Percentiles rank a stretch among this genome's conserved stretches.
Conservation (phyloP, 106 monocot genomes). For the Dioscorea alata region DNA sequence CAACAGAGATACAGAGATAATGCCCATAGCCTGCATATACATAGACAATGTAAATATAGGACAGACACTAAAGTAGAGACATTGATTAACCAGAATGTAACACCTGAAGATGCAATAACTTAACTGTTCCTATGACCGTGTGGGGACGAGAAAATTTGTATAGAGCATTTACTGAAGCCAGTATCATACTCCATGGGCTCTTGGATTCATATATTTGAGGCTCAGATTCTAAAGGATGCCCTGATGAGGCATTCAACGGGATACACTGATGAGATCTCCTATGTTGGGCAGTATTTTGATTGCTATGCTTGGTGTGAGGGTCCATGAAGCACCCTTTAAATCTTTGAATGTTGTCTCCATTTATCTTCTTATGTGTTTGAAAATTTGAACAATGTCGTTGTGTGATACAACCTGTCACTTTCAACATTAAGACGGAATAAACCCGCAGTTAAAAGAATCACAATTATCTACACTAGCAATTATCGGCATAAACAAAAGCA, state of each 20-base stretch:
- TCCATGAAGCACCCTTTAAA: constrained; percentile 7
- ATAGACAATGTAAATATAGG: constrained; percentile 3
- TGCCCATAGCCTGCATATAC: constrained; percentile 66
- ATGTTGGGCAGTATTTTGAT: constrained; percentile 1
- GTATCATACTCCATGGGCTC: constrained; percentile 23
- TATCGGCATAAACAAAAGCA: too few relatives aligned
- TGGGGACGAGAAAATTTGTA: constrained; percentile 90
- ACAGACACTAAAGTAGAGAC: neutral
- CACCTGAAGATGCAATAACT: constrained; percentile 9
- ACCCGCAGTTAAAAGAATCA: too few relatives aligned
- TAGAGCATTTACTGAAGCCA: constrained; percentile 49
- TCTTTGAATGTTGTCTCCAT: constrained; percentile 8
- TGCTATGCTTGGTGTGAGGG: neutral
- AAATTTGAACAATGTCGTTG: constrained; percentile 13
- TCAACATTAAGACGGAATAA: neutral
- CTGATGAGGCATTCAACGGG: constrained; percentile 35
- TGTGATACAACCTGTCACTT: constrained; percentile 20
- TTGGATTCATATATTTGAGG: constrained; percentile 31
- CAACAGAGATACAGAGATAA: constrained; percentile 87
- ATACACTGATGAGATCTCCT: constrained; percentile 5
- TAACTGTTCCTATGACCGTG: constrained; percentile 98
- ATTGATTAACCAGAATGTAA: neutral
- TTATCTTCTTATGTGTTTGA: constrained; percentile 2
- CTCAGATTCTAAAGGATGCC: constrained; percentile 47
- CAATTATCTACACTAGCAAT: too few relatives aligned